Conservation (phyloP, 169 alveolate genomes). For the Plasmodium billcollinsi region DNA sequence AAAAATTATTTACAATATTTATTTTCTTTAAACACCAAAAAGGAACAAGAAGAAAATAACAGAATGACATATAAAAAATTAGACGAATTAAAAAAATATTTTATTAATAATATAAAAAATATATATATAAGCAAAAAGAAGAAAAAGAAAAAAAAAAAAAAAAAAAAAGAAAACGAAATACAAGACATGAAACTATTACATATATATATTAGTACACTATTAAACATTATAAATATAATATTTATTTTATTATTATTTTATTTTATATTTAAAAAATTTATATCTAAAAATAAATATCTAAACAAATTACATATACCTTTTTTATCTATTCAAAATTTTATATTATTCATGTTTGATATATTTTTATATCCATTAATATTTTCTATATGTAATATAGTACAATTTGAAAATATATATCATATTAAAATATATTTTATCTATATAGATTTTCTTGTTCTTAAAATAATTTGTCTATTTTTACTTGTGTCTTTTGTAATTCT, state of each 20-base stretch:
- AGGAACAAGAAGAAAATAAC: no score
- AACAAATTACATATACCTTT: conserved; percentile 21
- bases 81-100: background rate
- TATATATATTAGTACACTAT: conserved; percentile 43
- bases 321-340: conserved; percentile 19
- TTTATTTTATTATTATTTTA: conserved; percentile 12
- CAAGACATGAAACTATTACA: conserved; percentile 29
- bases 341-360: conserved; percentile 24
- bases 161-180: conserved; percentile 4
- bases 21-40: no score
- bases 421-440: conserved; percentile 28
- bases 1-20: no score
- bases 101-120: conserved; percentile 2
- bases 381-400: conserved; percentile 30
- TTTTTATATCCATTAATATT: conserved; percentile 32
- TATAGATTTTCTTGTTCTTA: conserved; percentile 21
- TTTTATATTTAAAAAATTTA: conserved; percentile 22
- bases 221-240: conserved; percentile 14
- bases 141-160: no score
- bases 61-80: background rate
- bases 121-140: no score
- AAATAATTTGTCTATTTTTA: conserved; percentile 10
- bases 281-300: background rate
- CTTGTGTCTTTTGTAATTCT: conserved; percentile 16
- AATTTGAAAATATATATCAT: conserved; percentile 6